These are phyloP conservation scores for Aspergillus ochraceoroseus DNA, from an alignment of 2,329 filamentous ascomycete species.

Conservation along the genomic window DNA sequence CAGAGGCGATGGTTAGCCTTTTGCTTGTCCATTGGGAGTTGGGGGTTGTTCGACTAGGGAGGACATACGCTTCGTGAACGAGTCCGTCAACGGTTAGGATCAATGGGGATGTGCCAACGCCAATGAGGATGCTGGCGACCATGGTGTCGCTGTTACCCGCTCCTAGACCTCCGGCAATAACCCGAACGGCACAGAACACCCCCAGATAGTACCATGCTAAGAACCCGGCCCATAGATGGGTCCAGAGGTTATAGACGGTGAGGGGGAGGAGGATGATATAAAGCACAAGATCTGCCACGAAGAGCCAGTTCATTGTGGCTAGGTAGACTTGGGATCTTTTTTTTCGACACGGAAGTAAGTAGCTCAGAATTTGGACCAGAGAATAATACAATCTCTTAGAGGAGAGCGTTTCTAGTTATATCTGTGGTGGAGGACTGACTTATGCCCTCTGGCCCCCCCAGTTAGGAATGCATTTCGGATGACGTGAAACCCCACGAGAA, in stretches of 20 bases:
- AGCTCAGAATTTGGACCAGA: not conserved
- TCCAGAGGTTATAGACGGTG: conserved; percentile 30
- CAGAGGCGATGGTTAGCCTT: not conserved
- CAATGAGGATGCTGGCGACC: conserved; percentile 35
- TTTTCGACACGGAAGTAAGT: not conserved
- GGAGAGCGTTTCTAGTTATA: too few species aligned
- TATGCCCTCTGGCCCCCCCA: too few species aligned
- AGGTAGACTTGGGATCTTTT: too few species aligned
- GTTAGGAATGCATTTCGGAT: too few species aligned
- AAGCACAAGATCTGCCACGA: conserved; percentile 18
- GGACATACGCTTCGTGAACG: conserved; percentile 36
- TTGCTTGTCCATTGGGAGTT: too few species aligned
- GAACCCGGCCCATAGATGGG: conserved; percentile 35
- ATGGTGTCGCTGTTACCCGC: conserved; percentile 13
- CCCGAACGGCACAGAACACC: conserved; percentile 38
- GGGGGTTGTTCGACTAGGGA: too few species aligned
- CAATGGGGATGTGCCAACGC: conserved; percentile 41
- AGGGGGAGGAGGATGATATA: conserved; percentile 35
- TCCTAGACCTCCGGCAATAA: conserved; percentile 30
- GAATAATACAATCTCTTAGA: too few species aligned
- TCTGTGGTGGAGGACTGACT: too few species aligned
- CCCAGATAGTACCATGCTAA: conserved; percentile 41
- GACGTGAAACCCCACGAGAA: too few species aligned
- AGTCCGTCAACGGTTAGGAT: conserved; percentile 29
- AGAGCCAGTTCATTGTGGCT: conserved; percentile 8